Percentiles rank a stretch among this genome's conserved stretches.
Conservation (phyloP, 2,329 filamentous ascomycete genomes). For the Neonectria faginata region DNA sequence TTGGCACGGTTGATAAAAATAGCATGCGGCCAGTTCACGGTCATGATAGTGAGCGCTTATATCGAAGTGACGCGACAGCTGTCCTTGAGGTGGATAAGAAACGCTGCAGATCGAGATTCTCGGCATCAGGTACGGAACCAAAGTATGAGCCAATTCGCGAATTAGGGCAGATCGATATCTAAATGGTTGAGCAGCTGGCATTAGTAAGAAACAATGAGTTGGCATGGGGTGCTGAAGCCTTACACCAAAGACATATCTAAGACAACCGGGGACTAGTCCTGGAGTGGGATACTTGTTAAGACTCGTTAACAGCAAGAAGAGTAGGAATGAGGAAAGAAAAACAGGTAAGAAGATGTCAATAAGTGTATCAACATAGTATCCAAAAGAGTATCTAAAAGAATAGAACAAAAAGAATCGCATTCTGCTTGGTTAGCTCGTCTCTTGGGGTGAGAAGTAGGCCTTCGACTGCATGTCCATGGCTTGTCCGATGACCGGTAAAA, state of each 20-base stretch:
- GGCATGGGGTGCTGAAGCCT: not conserved
- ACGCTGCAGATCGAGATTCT: not conserved
- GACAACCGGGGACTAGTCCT: not conserved
- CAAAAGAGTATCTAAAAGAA: too few relatives aligned
- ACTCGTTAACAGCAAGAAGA: not conserved
- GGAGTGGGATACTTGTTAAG: too few relatives aligned
- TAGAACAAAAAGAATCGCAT: not conserved
- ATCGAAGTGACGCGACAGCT: not conserved
- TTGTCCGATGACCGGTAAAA: not conserved
- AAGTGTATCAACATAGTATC: too few relatives aligned
- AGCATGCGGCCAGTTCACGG: not conserved
- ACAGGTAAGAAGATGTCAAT: not conserved
- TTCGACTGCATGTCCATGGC: not conserved
- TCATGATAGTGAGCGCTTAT: not conserved
- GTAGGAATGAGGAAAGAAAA: not conserved
- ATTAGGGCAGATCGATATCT: not conserved
- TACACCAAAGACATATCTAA: not conserved
- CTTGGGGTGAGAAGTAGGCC: not conserved
- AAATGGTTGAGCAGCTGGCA: too few relatives aligned
- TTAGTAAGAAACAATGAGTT: not conserved
- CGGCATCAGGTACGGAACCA: not conserved
- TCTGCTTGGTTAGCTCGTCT: not conserved
- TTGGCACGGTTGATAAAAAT: not conserved
- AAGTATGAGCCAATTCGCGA: not conserved
- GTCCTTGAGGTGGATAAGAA: not conserved